These are phyloP conservation scores for Cercospora zeae-maydis DNA, from an alignment of 2,329 filamentous ascomycete species.

Conservation along the genomic window DNA sequence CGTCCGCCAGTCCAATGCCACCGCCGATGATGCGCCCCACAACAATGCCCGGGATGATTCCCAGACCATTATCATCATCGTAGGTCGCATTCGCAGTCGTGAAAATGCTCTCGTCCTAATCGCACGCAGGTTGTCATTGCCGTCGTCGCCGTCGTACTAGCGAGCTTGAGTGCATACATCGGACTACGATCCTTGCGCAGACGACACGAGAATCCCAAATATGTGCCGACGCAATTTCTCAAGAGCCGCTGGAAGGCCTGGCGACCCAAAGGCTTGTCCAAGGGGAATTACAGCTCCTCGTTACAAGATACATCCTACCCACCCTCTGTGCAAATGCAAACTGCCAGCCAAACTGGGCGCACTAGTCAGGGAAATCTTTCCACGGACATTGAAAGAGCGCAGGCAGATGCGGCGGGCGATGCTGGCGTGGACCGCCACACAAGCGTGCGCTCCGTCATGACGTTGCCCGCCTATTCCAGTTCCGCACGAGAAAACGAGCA, in stretches of 20 bases:
- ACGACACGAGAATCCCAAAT: conserved; percentile 30
- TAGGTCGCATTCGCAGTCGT: not conserved
- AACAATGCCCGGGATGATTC: conserved; percentile 8
- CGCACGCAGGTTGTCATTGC: conserved; percentile 18
- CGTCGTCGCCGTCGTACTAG: conserved; percentile 15
- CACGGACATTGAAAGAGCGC: conserved; percentile 25
- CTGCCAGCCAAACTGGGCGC: conserved; percentile 25
- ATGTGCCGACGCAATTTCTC: conserved; percentile 33
- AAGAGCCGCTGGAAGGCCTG: conserved; percentile 36
- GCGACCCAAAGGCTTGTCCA: conserved; percentile 27
- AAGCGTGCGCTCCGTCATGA: conserved; percentile 90
- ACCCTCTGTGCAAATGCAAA: conserved; percentile 28
- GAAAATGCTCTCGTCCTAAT: not conserved
- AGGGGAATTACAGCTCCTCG: conserved; percentile 33
- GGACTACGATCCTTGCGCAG: conserved; percentile 19
- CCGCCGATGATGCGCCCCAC: not conserved
- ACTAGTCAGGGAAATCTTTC: conserved; percentile 24
- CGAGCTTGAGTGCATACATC: conserved; percentile 12
- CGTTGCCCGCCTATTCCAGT: conserved; percentile 77
- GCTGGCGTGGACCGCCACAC: conserved; percentile 71
- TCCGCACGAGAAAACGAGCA: conserved; percentile 72
- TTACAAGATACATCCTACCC: conserved; percentile 31
- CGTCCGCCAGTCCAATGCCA: conserved; percentile 5
- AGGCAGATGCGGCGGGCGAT: conserved; percentile 22
- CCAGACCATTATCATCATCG: conserved; percentile 14